These are phyloP conservation scores for Amoeboaphelidium protococcarum DNA, from an alignment of 371 early-diverging fungal species.

Conservation along the genomic window DNA sequence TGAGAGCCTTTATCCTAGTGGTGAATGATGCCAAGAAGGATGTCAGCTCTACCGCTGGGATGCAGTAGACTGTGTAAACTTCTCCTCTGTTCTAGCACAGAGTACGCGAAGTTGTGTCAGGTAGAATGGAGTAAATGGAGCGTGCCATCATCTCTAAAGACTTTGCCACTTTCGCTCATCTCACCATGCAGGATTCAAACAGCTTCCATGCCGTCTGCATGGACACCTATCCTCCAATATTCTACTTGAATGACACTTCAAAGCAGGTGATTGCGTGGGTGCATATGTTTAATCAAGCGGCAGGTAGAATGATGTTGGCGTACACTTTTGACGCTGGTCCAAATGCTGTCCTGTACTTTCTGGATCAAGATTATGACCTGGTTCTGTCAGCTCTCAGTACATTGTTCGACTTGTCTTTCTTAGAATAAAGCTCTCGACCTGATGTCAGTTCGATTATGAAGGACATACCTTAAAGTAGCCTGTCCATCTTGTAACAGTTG, in stretches of 20 bases:
- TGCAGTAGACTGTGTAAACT: slow-evolving; percentile 84
- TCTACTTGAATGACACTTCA: slow-evolving; percentile 81
- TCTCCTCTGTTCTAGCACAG: slow-evolving; percentile 63
- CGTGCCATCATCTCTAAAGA: slow-evolving; percentile 55
- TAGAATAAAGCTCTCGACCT: too few species aligned
- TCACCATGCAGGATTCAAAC: slow-evolving; percentile 95
- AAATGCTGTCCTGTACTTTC: slow-evolving; percentile 86
- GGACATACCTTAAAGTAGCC: too few species aligned
- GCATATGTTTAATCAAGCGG: slow-evolving; percentile 49
- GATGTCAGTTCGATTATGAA: too few species aligned
- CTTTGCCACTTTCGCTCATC: slow-evolving; percentile 64
- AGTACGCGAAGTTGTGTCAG: slow-evolving; percentile 48
- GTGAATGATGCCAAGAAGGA: slow-evolving; percentile 77
- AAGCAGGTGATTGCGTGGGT: slow-evolving; percentile 58
- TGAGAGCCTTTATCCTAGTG: slow-evolving; percentile 76
- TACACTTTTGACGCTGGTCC: slow-evolving; percentile 86
- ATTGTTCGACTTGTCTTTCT: too few species aligned
- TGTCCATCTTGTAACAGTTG: background rate
- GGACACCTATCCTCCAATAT: slow-evolving; percentile 79
- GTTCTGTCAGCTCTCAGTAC: slow-evolving; percentile 52
- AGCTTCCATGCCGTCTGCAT: slow-evolving; percentile 92
- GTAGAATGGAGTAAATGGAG: slow-evolving; percentile 57
- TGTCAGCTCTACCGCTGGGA: slow-evolving; percentile 74
- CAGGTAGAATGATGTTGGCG: slow-evolving; percentile 9
- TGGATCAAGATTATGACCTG: slow-evolving; percentile 41